Percentiles rank a stretch among this genome's conserved stretches.
These are phyloP conservation scores for Rhodamnia argentea DNA, from an alignment of 345 rosid genomes.

Conservation along the genomic window DNA sequence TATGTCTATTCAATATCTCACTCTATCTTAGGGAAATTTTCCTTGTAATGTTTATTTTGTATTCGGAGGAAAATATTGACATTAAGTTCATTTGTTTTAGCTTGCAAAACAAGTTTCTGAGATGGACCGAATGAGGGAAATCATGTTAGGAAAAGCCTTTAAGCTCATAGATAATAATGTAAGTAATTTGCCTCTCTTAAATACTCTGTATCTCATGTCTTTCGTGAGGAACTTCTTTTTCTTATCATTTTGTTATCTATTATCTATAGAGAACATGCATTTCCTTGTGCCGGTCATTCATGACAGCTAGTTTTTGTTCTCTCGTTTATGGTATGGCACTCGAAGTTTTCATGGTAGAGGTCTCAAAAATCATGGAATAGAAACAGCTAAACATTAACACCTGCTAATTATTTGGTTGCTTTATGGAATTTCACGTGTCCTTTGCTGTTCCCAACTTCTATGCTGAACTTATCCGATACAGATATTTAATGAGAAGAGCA, in stretches of 20 bases:
- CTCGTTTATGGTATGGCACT: not conserved
- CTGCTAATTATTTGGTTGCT: not conserved
- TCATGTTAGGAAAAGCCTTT: conserved; percentile 72
- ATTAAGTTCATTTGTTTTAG: conserved; percentile 19
- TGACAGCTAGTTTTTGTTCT: not conserved
- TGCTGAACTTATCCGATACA: not conserved
- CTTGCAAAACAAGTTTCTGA: conserved; percentile 82
- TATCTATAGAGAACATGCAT: not conserved
- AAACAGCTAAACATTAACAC: not conserved
- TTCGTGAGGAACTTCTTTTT: not conserved
- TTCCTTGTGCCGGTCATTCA: not conserved
- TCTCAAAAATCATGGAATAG: not conserved
- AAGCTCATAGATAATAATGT: conserved; percentile 65
- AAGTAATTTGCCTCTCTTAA: conserved; percentile 19
- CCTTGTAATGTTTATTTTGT: not conserved
- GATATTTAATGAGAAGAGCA: not conserved
- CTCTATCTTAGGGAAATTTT: not conserved
- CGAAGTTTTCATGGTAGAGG: not conserved
- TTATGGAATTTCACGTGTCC: not conserved
- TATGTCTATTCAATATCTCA: not conserved
- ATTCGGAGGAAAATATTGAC: not conserved
- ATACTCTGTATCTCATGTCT: conserved; percentile 1
- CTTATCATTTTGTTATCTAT: not conserved
- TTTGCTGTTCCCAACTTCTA: not conserved
- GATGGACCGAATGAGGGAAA: conserved; percentile 60